These are phyloP conservation scores for Rhizophora apiculata DNA, from an alignment of 345 rosid genomes.

Conservation along the genomic window DNA sequence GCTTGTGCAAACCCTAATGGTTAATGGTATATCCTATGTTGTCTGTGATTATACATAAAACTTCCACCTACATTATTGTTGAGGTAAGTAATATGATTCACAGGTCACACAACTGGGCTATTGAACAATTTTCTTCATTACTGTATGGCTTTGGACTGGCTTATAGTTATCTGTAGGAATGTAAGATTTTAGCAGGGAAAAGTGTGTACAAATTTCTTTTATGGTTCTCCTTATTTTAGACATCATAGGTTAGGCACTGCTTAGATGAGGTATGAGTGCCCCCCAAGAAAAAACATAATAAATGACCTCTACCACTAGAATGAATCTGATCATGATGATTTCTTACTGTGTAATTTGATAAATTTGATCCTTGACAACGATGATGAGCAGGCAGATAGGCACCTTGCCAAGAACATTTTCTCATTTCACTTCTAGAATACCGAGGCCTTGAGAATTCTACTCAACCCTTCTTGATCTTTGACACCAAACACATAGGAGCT, in stretches of 20 bases:
- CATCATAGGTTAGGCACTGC: no score
- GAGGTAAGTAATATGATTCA: conserved; percentile 39
- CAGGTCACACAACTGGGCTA: no score
- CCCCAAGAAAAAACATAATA: no score
- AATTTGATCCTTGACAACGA: conserved; percentile 93
- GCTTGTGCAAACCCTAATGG: conserved; percentile 98
- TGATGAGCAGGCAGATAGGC: conserved; percentile 84
- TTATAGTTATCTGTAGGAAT: no score
- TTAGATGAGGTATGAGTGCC: no score
- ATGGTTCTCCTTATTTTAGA: no score
- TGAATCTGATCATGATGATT: conserved; percentile 12
- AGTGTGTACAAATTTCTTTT: no score
- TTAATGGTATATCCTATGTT: conserved; percentile 83
- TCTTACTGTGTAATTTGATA: conserved; percentile 83
- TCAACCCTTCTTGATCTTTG: conserved; percentile 41
- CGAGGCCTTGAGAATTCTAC: no score
- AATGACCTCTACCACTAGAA: not conserved
- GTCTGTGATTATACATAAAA: conserved; percentile 88
- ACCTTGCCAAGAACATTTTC: conserved; percentile 73
- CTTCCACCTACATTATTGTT: conserved; percentile 90
- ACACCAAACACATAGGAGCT: conserved; percentile 97
- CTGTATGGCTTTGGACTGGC: no score
- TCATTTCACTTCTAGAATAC: no score
- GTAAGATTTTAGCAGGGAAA: no score
- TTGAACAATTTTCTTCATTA: no score